Percentiles rank a stretch among this genome's conserved stretches.
These are phyloP conservation scores for Candida sonorensis DNA, from an alignment of 805 yeast genomes.

Conservation along the genomic window DNA sequence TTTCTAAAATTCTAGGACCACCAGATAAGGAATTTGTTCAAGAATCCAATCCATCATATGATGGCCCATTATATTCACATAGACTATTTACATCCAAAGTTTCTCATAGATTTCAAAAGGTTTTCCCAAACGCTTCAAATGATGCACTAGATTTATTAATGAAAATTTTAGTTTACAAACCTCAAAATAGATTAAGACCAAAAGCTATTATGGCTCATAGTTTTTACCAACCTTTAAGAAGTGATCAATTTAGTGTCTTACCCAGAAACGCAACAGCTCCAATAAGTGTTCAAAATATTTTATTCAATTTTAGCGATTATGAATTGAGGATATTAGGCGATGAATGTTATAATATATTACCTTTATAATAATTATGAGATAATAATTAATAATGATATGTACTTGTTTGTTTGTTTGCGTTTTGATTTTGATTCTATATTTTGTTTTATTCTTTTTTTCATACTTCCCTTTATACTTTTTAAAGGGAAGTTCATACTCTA, in stretches of 20 bases:
- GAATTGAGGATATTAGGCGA: conserved; percentile 36
- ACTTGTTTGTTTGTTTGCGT: not conserved
- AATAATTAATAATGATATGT: too few relatives aligned
- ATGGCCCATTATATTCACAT: conserved; percentile 67
- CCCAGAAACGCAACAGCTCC: conserved; percentile 29
- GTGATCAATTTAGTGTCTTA: conserved; percentile 33
- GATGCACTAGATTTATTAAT: conserved; percentile 82
- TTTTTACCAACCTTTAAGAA: conserved; percentile 81
- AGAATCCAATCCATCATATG: conserved; percentile 67
- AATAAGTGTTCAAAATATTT: conserved; percentile 30
- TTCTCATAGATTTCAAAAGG: conserved; percentile 42
- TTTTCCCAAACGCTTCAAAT: conserved; percentile 71
- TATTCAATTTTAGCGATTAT: conserved; percentile 67
- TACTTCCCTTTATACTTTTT: not conserved
- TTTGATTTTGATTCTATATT: not conserved
- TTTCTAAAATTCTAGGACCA: conserved; percentile 84
- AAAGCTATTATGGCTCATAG: conserved; percentile 79
- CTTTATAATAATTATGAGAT: too few relatives aligned
- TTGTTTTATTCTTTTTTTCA: not conserved
- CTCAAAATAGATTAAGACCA: conserved; percentile 75
- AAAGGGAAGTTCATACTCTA: not conserved
- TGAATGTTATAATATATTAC: conserved; percentile 18
- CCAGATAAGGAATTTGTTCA: conserved; percentile 69
- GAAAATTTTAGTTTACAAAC: conserved; percentile 83
- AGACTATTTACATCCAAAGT: conserved; percentile 32